Evolutionary conservation across 2,329 filamentous ascomycete species (phyloP).

Genomic region (Penicillium aurantiogriseum): DNA sequence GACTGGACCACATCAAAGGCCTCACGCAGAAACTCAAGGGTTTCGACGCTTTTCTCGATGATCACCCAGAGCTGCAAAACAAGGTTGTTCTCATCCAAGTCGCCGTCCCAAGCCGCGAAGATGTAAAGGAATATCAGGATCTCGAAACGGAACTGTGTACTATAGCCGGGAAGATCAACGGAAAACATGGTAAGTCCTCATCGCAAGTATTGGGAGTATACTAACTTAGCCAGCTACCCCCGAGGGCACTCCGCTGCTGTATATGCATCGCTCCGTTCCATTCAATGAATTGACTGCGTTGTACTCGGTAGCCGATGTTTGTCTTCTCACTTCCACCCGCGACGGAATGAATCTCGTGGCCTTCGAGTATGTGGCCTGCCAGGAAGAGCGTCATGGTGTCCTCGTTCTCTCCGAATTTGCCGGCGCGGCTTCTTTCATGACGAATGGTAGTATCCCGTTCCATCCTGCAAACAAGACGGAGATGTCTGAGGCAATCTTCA

Average conservation of each 20-base stretch:
- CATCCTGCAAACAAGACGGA: constrained; percentile 97
- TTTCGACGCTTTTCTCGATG: constrained; percentile 85
- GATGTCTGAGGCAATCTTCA: constrained; percentile 79
- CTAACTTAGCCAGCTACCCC: constrained; percentile 62
- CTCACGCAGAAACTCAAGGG: constrained; percentile 92
- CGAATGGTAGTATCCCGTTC: constrained; percentile 79
- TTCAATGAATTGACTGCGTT: constrained; percentile 93
- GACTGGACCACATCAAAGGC: constrained; percentile 95
- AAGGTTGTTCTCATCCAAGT: constrained; percentile 93
- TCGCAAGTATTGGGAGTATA: not conserved
- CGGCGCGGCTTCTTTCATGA: constrained; percentile 83
- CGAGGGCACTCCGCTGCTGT: constrained; percentile 94
- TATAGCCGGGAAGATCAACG: constrained; percentile 89
- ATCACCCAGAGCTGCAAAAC: constrained; percentile 89
- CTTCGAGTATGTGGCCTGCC: constrained; percentile 93
- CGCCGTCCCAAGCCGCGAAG: constrained; percentile 76
- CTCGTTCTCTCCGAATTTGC: constrained; percentile 95
- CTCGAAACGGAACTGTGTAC: constrained; percentile 87
- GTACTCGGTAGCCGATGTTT: constrained; percentile 84
- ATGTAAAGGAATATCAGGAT: constrained; percentile 95
- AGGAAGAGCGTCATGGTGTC: constrained; percentile 79
- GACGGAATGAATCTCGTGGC: constrained; percentile 98
- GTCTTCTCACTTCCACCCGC: constrained; percentile 82
- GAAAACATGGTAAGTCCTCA: constrained; percentile 65
- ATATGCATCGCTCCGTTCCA: constrained; percentile 87